These are phyloP conservation scores for Wolfiporia cocos DNA, from an alignment of 1,284 basidiomycete genomes.

Conservation along the genomic window DNA sequence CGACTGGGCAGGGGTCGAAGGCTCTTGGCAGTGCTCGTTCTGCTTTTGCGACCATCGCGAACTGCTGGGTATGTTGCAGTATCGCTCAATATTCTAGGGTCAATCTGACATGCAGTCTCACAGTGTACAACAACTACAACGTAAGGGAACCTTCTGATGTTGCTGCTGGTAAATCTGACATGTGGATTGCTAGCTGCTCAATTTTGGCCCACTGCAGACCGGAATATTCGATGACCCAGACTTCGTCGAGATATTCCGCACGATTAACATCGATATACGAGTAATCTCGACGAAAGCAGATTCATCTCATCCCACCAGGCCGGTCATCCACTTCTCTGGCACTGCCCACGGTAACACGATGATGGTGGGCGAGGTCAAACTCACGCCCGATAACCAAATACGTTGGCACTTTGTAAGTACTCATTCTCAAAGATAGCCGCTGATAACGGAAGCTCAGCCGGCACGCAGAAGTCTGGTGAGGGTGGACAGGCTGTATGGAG, in stretches of 20 bases:
- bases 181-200: constrained; percentile 16
- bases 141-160: constrained; percentile 26
- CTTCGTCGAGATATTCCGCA: constrained; percentile 47
- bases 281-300: constrained; percentile 37
- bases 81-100: neutral
- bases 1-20: constrained; percentile 64
- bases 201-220: constrained; percentile 31
- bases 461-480: constrained; percentile 51
- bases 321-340: constrained; percentile 50
- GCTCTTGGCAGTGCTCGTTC: constrained; percentile 55
- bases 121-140: constrained; percentile 45
- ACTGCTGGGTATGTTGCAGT: constrained; percentile 41
- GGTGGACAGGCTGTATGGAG: constrained; percentile 55
- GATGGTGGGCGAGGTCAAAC: constrained; percentile 48
- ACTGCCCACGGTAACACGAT: constrained; percentile 36
- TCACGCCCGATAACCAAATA: constrained; percentile 50
- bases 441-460: too few species aligned
- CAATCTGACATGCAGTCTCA: neutral
- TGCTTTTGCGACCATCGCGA: constrained; percentile 65
- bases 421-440: too few species aligned
- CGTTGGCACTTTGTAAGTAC: constrained; percentile 59
- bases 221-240: constrained; percentile 42
- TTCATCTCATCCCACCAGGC: constrained; percentile 41
- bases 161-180: neutral
- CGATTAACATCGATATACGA: constrained; percentile 39